Conservation (phyloP, 2,329 filamentous ascomycete genomes). For the Aspergillus quadricinctus region DNA sequence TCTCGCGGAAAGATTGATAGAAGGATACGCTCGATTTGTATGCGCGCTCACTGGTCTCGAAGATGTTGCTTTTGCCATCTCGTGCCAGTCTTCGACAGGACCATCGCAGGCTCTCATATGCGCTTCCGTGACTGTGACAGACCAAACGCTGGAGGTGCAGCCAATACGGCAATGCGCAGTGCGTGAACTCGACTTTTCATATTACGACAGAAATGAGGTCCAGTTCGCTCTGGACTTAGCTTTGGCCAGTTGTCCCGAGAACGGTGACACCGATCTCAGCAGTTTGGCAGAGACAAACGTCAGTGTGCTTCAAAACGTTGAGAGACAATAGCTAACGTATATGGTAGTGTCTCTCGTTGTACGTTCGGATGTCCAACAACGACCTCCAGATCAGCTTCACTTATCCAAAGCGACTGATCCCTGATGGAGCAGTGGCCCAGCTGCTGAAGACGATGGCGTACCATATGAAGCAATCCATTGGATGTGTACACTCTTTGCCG, state of each 20-base stretch:
- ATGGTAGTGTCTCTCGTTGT: conserved; percentile 6
- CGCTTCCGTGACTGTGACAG: conserved; percentile 9
- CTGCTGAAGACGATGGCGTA: conserved; percentile 15
- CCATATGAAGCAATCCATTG: conserved; percentile 4
- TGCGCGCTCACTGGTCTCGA: conserved; percentile 21
- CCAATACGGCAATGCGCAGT: conserved; percentile 1
- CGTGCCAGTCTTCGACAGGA: conserved; percentile 3
- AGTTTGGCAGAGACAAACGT: background rate
- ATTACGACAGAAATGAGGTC: conserved; percentile 13
- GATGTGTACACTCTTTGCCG: background rate
- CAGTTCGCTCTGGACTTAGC: conserved; percentile 20
- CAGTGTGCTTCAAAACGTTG: background rate
- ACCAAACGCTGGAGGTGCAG: background rate
- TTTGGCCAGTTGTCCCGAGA: conserved; percentile 10
- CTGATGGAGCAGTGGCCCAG: conserved; percentile 15
- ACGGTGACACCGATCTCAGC: conserved; percentile 1
- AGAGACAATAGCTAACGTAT: background rate
- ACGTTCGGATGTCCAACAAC: conserved; percentile 4
- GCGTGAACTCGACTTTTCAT: conserved; percentile 10
- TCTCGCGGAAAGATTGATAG: conserved; percentile 13
- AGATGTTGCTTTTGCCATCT: conserved; percentile 21
- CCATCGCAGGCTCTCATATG: conserved; percentile 6
- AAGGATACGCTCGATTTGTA: conserved; percentile 24
- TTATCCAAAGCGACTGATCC: conserved; percentile 17
- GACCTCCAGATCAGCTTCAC: conserved; percentile 13